Percentiles rank a stretch among this genome's conserved stretches.
Evolutionary conservation across 164 flowering plant species (phyloP).

Genomic region (Akebia trifoliata): DNA sequence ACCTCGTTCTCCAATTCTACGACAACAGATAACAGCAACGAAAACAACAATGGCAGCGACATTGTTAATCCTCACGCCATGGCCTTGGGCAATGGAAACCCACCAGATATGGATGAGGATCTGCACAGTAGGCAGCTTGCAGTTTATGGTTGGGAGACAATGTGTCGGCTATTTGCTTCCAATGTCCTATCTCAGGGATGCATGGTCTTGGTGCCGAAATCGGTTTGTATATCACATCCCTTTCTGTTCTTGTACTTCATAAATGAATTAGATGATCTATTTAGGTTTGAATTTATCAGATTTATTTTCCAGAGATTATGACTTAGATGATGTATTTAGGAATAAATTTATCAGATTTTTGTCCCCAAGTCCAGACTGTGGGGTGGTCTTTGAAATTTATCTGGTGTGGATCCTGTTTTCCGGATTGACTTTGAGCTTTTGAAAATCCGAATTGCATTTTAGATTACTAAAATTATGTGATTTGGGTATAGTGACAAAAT

Average conservation of each 20-base stretch:
- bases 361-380: too few species aligned
- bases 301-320: too few species aligned
- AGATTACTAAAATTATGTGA: too few species aligned
- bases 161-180: slow-evolving; percentile 80
- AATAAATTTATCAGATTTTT: too few species aligned
- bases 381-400: too few species aligned
- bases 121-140: slow-evolving; percentile 96
- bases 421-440: too few species aligned
- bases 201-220: slow-evolving; percentile 94
- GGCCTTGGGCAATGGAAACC: slow-evolving; percentile 37
- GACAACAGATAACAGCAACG: slow-evolving; percentile 9
- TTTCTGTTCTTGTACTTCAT: neutral
- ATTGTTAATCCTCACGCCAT: slow-evolving; percentile 4
- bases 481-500: too few species aligned
- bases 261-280: too few species aligned
- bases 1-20: slow-evolving; percentile 16
- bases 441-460: too few species aligned
- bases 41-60: slow-evolving; percentile 8
- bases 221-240: slow-evolving; percentile 36
- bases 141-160: slow-evolving; percentile 92
- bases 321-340: too few species aligned
- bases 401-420: too few species aligned
- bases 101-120: slow-evolving; percentile 79
- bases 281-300: too few species aligned
- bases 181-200: slow-evolving; percentile 84